phyloP scores from a whole-genome alignment of 257 asterid species.

The Lycium ferocissimum region DNA sequence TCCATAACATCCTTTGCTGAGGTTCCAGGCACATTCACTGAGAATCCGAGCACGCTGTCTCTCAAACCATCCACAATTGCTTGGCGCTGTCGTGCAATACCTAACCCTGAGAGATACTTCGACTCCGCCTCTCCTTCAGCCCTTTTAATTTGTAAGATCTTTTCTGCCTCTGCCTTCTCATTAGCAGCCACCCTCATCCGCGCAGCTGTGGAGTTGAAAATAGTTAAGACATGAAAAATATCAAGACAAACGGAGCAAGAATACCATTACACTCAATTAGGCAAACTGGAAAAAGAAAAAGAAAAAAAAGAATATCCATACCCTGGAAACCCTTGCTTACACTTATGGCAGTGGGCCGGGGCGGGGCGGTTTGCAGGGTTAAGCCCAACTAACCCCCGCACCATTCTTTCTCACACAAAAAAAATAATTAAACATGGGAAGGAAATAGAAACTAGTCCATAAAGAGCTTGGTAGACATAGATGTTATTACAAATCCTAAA shows the following conservation, averaged over 20 bases:
- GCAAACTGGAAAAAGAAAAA: background rate
- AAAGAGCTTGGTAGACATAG: background rate
- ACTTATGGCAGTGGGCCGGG: too few relatives aligned
- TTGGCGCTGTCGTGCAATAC: conserved; percentile 46
- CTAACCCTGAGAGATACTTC: conserved; percentile 39
- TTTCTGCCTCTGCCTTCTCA: conserved; percentile 45
- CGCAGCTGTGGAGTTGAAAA: conserved; percentile 35
- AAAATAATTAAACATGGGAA: background rate
- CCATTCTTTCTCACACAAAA: too few relatives aligned
- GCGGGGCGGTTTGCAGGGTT: too few relatives aligned
- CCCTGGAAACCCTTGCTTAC: background rate
- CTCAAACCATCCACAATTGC: conserved; percentile 46
- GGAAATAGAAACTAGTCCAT: background rate
- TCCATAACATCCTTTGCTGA: conserved; percentile 47
- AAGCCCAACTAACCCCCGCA: too few relatives aligned
- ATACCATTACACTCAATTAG: background rate
- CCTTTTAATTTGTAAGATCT: conserved; percentile 39
- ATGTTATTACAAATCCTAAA: background rate
- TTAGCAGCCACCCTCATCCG: conserved; percentile 41
- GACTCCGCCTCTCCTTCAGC: conserved; percentile 46
- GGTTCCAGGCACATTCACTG: conserved; percentile 44
- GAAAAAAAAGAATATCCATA: background rate
- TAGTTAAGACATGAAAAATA: background rate
- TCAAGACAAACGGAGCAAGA: background rate
- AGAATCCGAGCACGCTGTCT: conserved; percentile 43